Base-by-base conservation (phyloP, 345 rosid species). In the Noccaea bulbosa region DNA sequence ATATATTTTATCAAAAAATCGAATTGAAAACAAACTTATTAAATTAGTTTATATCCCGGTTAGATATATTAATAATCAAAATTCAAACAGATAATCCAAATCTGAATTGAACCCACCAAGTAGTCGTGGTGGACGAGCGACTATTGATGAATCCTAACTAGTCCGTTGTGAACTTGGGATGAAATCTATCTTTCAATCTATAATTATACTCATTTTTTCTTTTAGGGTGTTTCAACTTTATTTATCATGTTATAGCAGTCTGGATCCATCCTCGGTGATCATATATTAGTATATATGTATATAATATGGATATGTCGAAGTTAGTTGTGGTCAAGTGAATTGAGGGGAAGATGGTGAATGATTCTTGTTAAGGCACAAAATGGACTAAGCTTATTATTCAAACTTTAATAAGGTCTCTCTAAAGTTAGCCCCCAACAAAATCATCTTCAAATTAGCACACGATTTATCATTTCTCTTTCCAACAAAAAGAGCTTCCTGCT, bases 401-500 rank as follows among this genome's bases (percentile, higher is more conserved):
- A 54, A 75, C 71, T 66, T 46, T 70, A 65, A 54, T 73, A 70
- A 59, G 73, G 76, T 70, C 71, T 60, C 51, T 65, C 80, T 48
- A 76, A 73, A 73, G 77, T 50, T 68, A 77, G 32, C 61, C 71
- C 75, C 79, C 79, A 75, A 75, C 79, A 69, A 75, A 75, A 75
- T 75, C 79, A 75, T 75, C 79, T 62, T 65, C 69, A 44, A 77
- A 73, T 69, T 58, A 69, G 78, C 77, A 73, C 72, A 75, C 72
- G 67, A 51, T 55, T 55, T 63, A 77, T 70, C 62, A 77, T 77
- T 70, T 55, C 72, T 57, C 70, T 62, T 76, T 62, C 66, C 70
- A 59, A 72, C 61, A 58, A 40, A 62, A 41, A 58, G 33, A 65
- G 49, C 33, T 63, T 49, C 33, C 10, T 48, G 14, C 40, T 50